These are phyloP conservation scores for Calocybe gangraenosa DNA, from an alignment of 768 basidiomycete species.

Conservation along the genomic window DNA sequence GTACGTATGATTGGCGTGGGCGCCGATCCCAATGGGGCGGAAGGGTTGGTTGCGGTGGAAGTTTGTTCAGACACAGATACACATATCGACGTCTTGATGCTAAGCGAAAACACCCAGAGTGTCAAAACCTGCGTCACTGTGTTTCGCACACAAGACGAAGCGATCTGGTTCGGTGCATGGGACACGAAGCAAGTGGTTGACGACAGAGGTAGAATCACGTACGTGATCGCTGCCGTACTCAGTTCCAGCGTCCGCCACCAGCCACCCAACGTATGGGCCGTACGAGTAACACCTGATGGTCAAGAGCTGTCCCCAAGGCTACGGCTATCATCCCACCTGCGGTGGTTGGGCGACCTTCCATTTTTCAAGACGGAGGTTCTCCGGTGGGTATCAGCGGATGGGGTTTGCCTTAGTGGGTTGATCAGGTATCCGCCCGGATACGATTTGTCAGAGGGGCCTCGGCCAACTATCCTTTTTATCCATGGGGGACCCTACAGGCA, in stretches of 20 bases:
- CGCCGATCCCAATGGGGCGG: constrained; percentile 2
- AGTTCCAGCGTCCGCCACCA: constrained; percentile 29
- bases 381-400: constrained; percentile 26
- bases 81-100: constrained; percentile 29
- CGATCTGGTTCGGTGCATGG: constrained; percentile 35
- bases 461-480: constrained; percentile 27
- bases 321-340: constrained; percentile 28
- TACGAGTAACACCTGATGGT: constrained; percentile 18
- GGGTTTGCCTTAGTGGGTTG: constrained; percentile 25
- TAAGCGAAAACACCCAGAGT: constrained; percentile 9
- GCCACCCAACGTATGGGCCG: constrained; percentile 32
- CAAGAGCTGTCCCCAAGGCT: constrained; percentile 10
- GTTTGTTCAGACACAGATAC: constrained; percentile 40
- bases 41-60: constrained; percentile 22
- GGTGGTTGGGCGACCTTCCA: constrained; percentile 27
- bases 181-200: constrained; percentile 23
- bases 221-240: constrained; percentile 26
- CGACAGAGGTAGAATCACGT: constrained; percentile 18
- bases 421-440: constrained; percentile 27
- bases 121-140: constrained; percentile 18
- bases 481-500: constrained; percentile 33
- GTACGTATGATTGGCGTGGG: constrained; percentile 33
- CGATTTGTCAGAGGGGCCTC: constrained; percentile 13
- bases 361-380: constrained; percentile 23
- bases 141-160: constrained; percentile 27